These are phyloP conservation scores for Apiotrichum porosum DNA, from an alignment of 1,284 basidiomycete species.

Conservation along the genomic window DNA sequence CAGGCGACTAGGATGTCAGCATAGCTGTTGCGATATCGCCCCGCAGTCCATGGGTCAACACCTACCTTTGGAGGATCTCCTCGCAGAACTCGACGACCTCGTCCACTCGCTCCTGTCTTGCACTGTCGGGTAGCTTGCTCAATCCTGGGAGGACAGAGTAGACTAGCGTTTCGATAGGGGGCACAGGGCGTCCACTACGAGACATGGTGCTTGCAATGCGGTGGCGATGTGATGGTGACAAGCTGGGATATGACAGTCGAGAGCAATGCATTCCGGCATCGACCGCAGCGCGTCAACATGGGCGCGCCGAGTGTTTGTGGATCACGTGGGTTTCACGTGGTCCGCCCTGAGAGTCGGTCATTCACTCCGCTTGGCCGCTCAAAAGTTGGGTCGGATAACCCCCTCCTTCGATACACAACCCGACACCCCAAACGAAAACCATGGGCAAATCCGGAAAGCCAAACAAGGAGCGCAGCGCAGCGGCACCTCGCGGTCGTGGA, in stretches of 20 bases:
- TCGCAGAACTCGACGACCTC: conserved; percentile 40
- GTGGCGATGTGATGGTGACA: background rate
- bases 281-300: no score
- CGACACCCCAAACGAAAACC: background rate
- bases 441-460: conserved; percentile 20
- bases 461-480: conserved; percentile 9
- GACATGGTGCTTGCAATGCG: background rate
- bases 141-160: conserved; percentile 34
- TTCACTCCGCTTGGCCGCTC: no score
- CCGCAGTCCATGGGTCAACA: no score
- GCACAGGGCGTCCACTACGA: background rate
- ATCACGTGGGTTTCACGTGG: background rate
- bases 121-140: conserved; percentile 14
- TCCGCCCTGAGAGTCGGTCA: background rate
- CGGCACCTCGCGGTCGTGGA: conserved; percentile 10
- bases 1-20: conserved; percentile 10
- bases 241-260: background rate
- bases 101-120: conserved; percentile 31
- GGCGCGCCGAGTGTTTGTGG: no score
- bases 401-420: no score
- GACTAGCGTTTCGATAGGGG: conserved; percentile 36
- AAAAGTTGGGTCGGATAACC: no score
- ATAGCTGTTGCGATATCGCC: background rate
- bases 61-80: conserved; percentile 38
- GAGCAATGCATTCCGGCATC: no score